Base-by-base conservation (phyloP, 257 asterid genomes). In the Penstemon eatonii region DNA sequence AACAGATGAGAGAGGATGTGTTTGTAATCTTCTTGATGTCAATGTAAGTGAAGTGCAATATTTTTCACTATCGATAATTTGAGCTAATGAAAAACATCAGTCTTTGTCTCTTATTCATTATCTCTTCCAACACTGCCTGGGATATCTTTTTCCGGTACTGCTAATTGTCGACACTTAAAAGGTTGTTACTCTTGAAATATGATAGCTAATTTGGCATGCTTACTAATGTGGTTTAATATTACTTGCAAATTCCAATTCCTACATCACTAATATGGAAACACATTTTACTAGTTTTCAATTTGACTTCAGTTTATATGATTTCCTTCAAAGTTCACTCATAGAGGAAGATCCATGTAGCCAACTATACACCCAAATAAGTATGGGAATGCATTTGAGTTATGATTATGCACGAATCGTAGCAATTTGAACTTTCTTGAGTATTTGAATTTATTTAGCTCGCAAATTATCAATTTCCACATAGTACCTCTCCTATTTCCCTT, bases 11-110 rank as follows among this genome's bases (percentile, higher is more conserved):
- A 78, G 7, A 57, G 96, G 94, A 55, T 66, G 61, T 12, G 74
- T 73, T 19, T 88, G 80, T 81, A 92, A 92, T 82, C 80, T 92
- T 80, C 93, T 92, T 33, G 96, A 90, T 83, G 93, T 92, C 72
- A 83, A 80, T 44, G 98, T 92, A 74, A 85, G 95, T 78, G 56
- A 33, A 65, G 76, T 71, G 67, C 71, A 44, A 1, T 25, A 25
- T 25, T 25, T 25, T 25, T 25, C 33, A 5, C 13, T 57, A 3
- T n/a, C 49, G 68, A 37, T 63, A 13, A 68, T 12, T 43, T 54
- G 37, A 9, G 54, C 41, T 67, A 43, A 47, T 65, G 60, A 43
- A 52, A 58, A 54, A 44, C 41, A 9, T 69, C n/a, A 18, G 40
- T 50, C 33, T 25, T 70, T 52, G 18, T n/a, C 36, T 73, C 7